phyloP scores from a whole-genome alignment of 805 yeast genomes.

The Cyberlindnera misumaiensis region DNA sequence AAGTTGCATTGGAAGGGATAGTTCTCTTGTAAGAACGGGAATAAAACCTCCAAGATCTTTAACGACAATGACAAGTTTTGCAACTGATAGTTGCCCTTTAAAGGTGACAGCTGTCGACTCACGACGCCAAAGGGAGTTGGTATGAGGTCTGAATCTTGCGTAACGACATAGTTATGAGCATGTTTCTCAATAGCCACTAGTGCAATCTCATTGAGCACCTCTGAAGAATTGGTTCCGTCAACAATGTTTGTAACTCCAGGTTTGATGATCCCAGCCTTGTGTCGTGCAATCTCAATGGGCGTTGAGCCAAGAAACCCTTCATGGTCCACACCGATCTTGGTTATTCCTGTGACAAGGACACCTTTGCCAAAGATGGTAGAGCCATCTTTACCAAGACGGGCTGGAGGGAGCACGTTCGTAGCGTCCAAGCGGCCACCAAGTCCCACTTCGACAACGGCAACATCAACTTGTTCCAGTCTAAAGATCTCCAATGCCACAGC shows the following conservation, averaged over 20 bases:
- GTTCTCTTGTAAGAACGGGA: conserved; percentile 19
- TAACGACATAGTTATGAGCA: conserved; percentile 23
- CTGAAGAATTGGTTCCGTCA: conserved; percentile 56
- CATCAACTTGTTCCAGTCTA: conserved; percentile 46
- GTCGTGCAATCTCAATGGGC: conserved; percentile 56
- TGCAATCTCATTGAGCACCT: conserved; percentile 42
- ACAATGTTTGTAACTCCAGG: conserved; percentile 48
- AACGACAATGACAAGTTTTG: conserved; percentile 67
- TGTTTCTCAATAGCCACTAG: conserved; percentile 28
- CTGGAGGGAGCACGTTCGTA: conserved; percentile 59
- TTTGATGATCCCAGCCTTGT: conserved; percentile 86
- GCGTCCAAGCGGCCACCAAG: conserved; percentile 88
- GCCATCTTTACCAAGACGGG: conserved; percentile 9
- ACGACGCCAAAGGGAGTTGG: conserved; percentile 26
- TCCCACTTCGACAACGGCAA: conserved; percentile 91
- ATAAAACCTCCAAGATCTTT: conserved; percentile 38
- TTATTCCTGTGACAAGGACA: conserved; percentile 62
- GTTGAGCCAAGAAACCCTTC: conserved; percentile 67
- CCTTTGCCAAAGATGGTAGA: conserved; percentile 21
- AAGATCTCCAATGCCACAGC: conserved; percentile 82
- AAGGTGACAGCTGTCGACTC: conserved; percentile 37
- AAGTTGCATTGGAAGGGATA: conserved; percentile 24
- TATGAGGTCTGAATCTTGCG: conserved; percentile 16
- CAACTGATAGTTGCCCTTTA: conserved; percentile 67
- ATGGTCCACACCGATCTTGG: conserved; percentile 86